A percentile compares a stretch with the other conserved stretches of the same genome.
Evolutionary conservation across 805 yeast genomes (phyloP).

Genomic region (Lachancea waltii): DNA sequence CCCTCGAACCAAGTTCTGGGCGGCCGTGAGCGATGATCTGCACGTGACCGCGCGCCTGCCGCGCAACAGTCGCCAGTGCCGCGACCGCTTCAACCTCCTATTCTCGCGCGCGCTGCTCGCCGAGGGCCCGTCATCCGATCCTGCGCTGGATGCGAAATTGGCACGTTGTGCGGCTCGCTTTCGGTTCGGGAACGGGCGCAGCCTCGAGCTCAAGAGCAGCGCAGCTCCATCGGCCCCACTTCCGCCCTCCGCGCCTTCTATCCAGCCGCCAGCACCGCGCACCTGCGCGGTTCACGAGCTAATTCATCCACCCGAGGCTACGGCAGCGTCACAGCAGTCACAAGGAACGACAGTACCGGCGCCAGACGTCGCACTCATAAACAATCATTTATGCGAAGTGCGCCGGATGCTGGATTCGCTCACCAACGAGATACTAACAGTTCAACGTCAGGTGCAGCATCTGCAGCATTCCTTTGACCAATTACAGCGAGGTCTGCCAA

Average conservation of each 20-base stretch:
- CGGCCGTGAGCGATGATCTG: slow-evolving; percentile 7
- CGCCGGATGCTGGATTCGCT: slow-evolving; percentile 2
- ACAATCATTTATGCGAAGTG: slow-evolving; percentile 5
- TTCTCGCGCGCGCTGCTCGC: slow-evolving; percentile 7
- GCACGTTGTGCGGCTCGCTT: slow-evolving; percentile 4
- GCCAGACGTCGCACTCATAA: slow-evolving; percentile 4
- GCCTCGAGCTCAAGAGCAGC: slow-evolving; percentile 5
- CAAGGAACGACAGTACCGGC: no score
- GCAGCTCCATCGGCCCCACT: no score
- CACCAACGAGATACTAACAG: slow-evolving; percentile 1
- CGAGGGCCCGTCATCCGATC: slow-evolving; percentile 4
- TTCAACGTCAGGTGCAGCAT: slow-evolving; percentile 4
- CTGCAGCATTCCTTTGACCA: slow-evolving; percentile 3
- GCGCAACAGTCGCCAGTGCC: slow-evolving; percentile 10
- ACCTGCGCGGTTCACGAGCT: slow-evolving; percentile 5
- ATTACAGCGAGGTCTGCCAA: no score
- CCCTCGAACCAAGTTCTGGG: slow-evolving; percentile 11
- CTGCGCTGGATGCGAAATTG: slow-evolving; percentile 3
- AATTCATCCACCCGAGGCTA: slow-evolving; percentile 5
- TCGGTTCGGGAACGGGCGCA: slow-evolving; percentile 8
- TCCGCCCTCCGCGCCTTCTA: no score
- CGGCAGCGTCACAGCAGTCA: not conserved
- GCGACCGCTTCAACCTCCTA: slow-evolving; percentile 10
- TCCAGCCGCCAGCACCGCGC: slow-evolving; percentile 6
- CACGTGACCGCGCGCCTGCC: slow-evolving; percentile 1